These are phyloP conservation scores for carrot (Daucus carota) DNA, from an alignment of 129 eudicot genomes.

Conservation along the genomic window DNA sequence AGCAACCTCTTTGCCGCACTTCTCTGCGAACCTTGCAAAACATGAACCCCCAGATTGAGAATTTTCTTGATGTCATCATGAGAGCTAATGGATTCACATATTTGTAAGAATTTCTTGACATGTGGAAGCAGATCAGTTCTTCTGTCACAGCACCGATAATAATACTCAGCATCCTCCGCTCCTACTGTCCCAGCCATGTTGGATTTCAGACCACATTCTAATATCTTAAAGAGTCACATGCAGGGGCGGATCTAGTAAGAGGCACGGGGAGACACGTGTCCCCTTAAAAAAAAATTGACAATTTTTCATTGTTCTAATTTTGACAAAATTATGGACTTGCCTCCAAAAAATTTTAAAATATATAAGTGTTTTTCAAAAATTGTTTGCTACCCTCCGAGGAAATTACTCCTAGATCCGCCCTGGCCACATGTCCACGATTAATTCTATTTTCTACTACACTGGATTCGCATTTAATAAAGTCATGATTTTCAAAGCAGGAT, in stretches of 20 bases:
- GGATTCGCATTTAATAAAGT: conserved; percentile 62
- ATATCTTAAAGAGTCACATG: too few relatives aligned
- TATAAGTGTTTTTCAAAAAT: too few relatives aligned
- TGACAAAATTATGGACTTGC: too few relatives aligned
- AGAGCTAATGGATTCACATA: conserved; percentile 36
- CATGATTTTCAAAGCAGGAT: conserved; percentile 31
- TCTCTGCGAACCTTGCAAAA: conserved; percentile 60
- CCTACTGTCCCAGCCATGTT: conserved; percentile 94
- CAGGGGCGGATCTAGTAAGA: too few relatives aligned
- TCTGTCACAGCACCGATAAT: conserved; percentile 80
- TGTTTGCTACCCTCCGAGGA: too few relatives aligned
- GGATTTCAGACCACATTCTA: conserved; percentile 70
- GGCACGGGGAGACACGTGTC: too few relatives aligned
- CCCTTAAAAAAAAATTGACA: too few relatives aligned
- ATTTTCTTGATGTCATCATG: conserved; percentile 41
- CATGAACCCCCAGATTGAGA: conserved; percentile 40
- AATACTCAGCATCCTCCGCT: conserved; percentile 80
- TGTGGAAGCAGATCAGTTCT: conserved; percentile 64
- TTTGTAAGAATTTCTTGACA: conserved; percentile 41
- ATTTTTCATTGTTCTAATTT: too few relatives aligned
- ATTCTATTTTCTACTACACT: conserved; percentile 23
- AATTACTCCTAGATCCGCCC: too few relatives aligned
- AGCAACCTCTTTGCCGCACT: conserved; percentile 38
- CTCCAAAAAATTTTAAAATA: too few relatives aligned
- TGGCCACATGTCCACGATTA: conserved; percentile 80